A percentile compares a stretch with the other conserved stretches of the same genome.
These are phyloP conservation scores for Neofusicoccum parvum DNA, from an alignment of 2,329 filamentous ascomycete species.

Conservation along the genomic window DNA sequence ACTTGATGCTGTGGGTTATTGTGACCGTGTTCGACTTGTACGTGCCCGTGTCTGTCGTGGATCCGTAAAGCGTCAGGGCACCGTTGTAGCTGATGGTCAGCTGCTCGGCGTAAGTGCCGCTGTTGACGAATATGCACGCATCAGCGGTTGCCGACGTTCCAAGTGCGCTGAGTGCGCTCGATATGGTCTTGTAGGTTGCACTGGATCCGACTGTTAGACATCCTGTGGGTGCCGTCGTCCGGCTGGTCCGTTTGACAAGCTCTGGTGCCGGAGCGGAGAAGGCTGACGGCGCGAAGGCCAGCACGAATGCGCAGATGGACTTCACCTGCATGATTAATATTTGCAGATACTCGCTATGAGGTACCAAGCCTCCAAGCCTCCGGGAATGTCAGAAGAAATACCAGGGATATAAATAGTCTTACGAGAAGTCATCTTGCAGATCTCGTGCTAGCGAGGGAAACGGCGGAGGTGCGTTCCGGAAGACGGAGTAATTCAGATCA, in stretches of 20 bases:
- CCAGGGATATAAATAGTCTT: neutral
- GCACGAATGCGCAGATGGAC: neutral
- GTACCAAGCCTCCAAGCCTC: too few relatives aligned
- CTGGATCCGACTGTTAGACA: slow-evolving; percentile 51
- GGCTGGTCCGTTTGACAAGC: slow-evolving; percentile 20
- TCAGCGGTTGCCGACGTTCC: slow-evolving; percentile 51
- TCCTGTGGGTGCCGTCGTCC: slow-evolving; percentile 52
- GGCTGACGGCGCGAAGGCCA: neutral
- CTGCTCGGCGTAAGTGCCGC: slow-evolving; percentile 64
- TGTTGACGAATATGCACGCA: slow-evolving; percentile 65
- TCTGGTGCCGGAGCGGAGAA: neutral
- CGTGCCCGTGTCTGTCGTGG: slow-evolving; percentile 52
- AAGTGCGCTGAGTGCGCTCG: slow-evolving; percentile 61
- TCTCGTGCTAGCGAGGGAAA: neutral
- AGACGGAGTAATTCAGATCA: neutral
- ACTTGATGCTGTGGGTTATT: slow-evolving; percentile 49
- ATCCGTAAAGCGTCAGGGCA: slow-evolving; percentile 60
- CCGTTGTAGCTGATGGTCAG: slow-evolving; percentile 56
- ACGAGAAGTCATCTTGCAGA: neutral
- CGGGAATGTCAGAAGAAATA: too few relatives aligned
- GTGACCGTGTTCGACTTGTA: slow-evolving; percentile 63
- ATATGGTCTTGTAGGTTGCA: slow-evolving; percentile 52
- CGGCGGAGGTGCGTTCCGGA: neutral
- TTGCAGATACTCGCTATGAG: too few relatives aligned
- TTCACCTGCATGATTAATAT: neutral